Evolutionary conservation across 352 stramenopile genomes (phyloP).

Genomic region (Chrysophaeum taylorii): DNA sequence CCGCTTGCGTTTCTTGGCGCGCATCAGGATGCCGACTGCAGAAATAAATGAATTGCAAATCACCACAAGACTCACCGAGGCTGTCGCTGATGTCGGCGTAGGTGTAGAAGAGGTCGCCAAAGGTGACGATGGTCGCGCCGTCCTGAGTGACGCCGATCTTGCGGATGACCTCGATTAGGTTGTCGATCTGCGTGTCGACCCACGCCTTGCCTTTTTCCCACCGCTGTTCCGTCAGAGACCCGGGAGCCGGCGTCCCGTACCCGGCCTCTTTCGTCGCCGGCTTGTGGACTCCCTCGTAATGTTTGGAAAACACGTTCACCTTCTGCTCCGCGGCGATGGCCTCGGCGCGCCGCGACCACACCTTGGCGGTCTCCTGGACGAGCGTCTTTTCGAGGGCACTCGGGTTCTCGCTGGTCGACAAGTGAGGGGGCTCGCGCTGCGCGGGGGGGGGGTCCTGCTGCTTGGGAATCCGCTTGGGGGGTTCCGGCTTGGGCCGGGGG

Average conservation of each 20-base stretch:
- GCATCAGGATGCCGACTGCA: slow-evolving; percentile 27
- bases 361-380: neutral
- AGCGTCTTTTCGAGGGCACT: neutral
- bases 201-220: slow-evolving; percentile 16
- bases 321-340: neutral
- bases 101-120: slow-evolving; percentile 27
- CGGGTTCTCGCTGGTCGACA: no score
- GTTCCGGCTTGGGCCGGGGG: no score
- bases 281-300: neutral
- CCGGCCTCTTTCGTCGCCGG: slow-evolving; percentile 8
- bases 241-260: slow-evolving; percentile 16
- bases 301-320: slow-evolving; percentile 5
- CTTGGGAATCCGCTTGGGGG: no score
- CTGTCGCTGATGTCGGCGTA: slow-evolving; percentile 26
- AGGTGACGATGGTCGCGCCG: slow-evolving; percentile 23
- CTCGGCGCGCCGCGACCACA: neutral
- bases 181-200: slow-evolving; percentile 23
- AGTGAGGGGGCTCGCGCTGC: no score
- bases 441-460: no score
- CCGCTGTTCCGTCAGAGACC: slow-evolving; percentile 18
- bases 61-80: no score
- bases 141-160: slow-evolving; percentile 12
- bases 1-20: slow-evolving; percentile 25
- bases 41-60: no score
- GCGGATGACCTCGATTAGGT: slow-evolving; percentile 13